phyloP scores from a whole-genome alignment of 768 basidiomycete genomes.

The Lentinus brumalis region DNA sequence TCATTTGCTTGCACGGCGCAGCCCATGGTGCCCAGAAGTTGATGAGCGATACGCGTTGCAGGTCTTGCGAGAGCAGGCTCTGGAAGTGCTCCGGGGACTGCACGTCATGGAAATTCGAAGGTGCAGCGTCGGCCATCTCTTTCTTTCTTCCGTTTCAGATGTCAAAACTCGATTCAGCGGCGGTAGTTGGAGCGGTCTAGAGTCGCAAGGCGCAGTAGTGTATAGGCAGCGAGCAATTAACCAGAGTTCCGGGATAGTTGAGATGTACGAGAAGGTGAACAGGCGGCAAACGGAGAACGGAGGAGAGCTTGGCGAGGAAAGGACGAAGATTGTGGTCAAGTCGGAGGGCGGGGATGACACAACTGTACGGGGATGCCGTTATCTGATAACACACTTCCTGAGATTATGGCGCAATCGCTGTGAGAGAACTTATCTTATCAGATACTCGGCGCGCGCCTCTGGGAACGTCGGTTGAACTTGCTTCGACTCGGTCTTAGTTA shows the following conservation, averaged over 20 bases:
- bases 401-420: slow-evolving; percentile 18
- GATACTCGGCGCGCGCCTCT: not conserved
- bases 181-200: no score
- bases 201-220: not conserved
- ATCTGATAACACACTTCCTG: slow-evolving; percentile 15
- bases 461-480: not conserved
- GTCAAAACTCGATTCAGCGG: not conserved
- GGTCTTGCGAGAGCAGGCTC: slow-evolving; percentile 69
- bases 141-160: not conserved
- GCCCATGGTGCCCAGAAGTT: slow-evolving; percentile 97
- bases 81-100: slow-evolving; percentile 74
- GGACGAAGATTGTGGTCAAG: slow-evolving; percentile 7
- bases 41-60: slow-evolving; percentile 80
- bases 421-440: slow-evolving; percentile 15
- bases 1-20: slow-evolving; percentile 88
- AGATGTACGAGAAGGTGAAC: not conserved
- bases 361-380: slow-evolving; percentile 1
- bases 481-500: no score
- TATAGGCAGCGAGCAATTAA: not conserved
- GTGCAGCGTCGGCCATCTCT: slow-evolving; percentile 23
- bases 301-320: not conserved
- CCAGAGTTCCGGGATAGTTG: not conserved
- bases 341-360: not conserved
- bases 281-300: not conserved
- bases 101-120: slow-evolving; percentile 49